Evolutionary conservation across 2,329 filamentous ascomycete genomes (phyloP), one percentile per base, ranked within the genome.

Genomic region (Fusarium sp.): DNA sequence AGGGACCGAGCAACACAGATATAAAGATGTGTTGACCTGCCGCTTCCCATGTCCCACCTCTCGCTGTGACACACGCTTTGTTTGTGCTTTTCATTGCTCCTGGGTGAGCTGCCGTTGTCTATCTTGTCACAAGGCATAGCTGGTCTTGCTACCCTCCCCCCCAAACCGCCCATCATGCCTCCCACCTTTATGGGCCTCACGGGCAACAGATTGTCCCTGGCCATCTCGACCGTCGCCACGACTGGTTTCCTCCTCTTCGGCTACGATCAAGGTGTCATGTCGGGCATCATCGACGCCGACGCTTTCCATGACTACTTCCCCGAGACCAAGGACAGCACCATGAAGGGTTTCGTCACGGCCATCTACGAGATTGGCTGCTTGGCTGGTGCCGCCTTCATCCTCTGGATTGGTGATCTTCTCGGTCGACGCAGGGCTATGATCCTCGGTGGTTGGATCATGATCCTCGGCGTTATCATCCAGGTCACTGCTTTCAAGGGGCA

Each of bases 211-310:
- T 78, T 89, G 49, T 84, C 82, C 15, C 66, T 87, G 58, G 76
- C 81, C 35, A 80, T 89, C 42, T 87, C 87, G 2, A 80, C 82
- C n/a, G 80, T 89, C 23, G 85, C 86, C 4, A 88, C 86, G 1
- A 86, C 84, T 45, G 86, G 84, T 19, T 87, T 88, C 75, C 71
- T 87, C 25, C 78, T 85, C n/a, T 85, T 84, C 57, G 83, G 83
- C 52, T 85, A 85, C 68, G 83, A 85, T 56, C 83, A 80, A 71
- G 78, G 80, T 63, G 78, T 81, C 35, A 84, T 84, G 82, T 78
- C 75, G 50, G 82, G 82, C 6, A 81, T 85, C 61, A 83, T 84
- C 57, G 79, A 79, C 17, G 79, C 82, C 4, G 71, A 75, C 1
- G 77, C 77, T 7, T 85, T 84, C 71, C 80, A 80, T 56, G 59